These are phyloP conservation scores for Buxus sempervirens DNA, from an alignment of 164 flowering plant species.

Conservation along the genomic window DNA sequence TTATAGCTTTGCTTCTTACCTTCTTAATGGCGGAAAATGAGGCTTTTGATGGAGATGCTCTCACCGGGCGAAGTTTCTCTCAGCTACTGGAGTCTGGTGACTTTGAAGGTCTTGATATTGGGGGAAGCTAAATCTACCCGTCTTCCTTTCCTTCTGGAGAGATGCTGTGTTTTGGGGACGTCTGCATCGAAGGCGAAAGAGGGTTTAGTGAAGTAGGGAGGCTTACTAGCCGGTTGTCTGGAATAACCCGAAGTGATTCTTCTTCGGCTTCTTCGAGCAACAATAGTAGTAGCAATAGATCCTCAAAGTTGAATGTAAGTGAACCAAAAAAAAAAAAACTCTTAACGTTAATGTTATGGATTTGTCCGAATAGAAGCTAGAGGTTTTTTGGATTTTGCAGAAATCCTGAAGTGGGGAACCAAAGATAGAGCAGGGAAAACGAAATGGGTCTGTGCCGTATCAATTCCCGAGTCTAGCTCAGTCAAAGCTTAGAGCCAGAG, in stretches of 20 bases:
- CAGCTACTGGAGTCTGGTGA: slow-evolving; percentile 40
- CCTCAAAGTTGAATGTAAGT: slow-evolving; percentile 35
- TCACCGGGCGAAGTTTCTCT: slow-evolving; percentile 31
- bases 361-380: neutral
- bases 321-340: neutral
- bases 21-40: slow-evolving; percentile 43
- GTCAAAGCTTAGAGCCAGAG: slow-evolving; percentile 38
- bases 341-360: neutral
- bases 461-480: slow-evolving; percentile 9
- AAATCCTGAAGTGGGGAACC: slow-evolving; percentile 10
- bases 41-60: slow-evolving; percentile 21
- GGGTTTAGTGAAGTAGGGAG: neutral
- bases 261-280: slow-evolving; percentile 44
- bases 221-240: slow-evolving; percentile 26
- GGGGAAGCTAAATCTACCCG: slow-evolving; percentile 15
- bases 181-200: too few relatives aligned
- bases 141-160: slow-evolving; percentile 25
- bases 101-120: slow-evolving; percentile 21
- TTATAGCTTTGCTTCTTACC: too few relatives aligned
- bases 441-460: slow-evolving; percentile 25
- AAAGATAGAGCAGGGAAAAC: slow-evolving; percentile 28
- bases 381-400: slow-evolving; percentile 3
- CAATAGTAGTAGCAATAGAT: slow-evolving; percentile 20
- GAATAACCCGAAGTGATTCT: slow-evolving; percentile 41
- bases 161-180: slow-evolving; percentile 66